These are phyloP conservation scores for Cyberlindnera bimundalis DNA, from an alignment of 805 yeast species.

Conservation along the genomic window DNA sequence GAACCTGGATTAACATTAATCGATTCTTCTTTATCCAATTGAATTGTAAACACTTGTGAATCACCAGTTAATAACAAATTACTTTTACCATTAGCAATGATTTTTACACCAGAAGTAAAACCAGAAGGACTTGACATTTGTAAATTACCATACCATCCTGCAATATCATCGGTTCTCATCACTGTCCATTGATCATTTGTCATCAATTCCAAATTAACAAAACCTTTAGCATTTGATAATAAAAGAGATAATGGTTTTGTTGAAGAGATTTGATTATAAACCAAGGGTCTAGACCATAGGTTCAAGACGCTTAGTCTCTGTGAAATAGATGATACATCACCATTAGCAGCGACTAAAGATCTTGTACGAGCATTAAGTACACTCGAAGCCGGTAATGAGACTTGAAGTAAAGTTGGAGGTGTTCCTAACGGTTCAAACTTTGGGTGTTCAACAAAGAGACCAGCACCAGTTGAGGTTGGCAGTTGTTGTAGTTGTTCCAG, in stretches of 20 bases:
- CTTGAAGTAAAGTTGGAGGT: constrained; percentile 26
- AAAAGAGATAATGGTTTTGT: constrained; percentile 19
- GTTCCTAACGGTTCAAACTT: constrained; percentile 29
- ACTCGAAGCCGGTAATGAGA: constrained; percentile 25
- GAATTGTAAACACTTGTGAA: constrained; percentile 29
- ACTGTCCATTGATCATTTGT: constrained; percentile 17
- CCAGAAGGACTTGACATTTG: neutral
- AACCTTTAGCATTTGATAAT: constrained; percentile 10
- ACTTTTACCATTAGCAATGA: constrained; percentile 23
- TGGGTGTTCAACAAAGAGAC: constrained; percentile 31
- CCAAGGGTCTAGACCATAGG: constrained; percentile 14
- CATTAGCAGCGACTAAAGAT: constrained; percentile 24
- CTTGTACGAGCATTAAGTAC: constrained; percentile 24
- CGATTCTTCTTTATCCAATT: constrained; percentile 23
- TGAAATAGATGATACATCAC: constrained; percentile 8
- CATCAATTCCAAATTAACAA: constrained; percentile 16
- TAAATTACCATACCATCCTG: constrained; percentile 23
- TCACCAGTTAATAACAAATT: constrained; percentile 30
- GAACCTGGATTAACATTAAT: constrained; percentile 21
- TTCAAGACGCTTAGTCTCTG: constrained; percentile 9
- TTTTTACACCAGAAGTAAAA: constrained; percentile 3
- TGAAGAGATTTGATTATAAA: constrained; percentile 18
- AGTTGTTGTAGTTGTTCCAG: constrained; percentile 7
- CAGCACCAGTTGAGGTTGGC: constrained; percentile 27
- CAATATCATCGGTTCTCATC: constrained; percentile 12